These are phyloP conservation scores for Kodamaea sp. DNA, from an alignment of 1,139 yeast genomes.

Conservation along the genomic window DNA sequence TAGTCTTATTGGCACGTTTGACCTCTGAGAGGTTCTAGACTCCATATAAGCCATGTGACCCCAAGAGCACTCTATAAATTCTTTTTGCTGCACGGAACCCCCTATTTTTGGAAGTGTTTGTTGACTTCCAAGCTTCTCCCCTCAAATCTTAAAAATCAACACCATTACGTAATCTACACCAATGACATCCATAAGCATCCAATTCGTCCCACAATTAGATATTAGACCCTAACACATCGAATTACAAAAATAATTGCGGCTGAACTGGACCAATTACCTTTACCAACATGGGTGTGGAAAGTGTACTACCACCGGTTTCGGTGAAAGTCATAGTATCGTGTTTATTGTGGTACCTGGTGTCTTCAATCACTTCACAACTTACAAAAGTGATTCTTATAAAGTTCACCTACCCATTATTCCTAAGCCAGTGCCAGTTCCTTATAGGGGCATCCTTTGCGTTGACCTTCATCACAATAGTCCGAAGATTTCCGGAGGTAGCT, in stretches of 20 bases:
- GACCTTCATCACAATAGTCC: conserved; percentile 22
- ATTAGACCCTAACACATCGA: no score
- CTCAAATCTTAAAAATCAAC: no score
- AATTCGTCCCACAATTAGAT: no score
- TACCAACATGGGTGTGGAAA: conserved; percentile 4
- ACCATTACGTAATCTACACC: background rate
- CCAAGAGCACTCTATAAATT: no score
- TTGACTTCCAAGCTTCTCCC: no score
- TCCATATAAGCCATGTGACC: no score
- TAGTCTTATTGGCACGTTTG: no score
- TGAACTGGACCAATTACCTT: no score
- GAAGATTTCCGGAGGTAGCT: conserved; percentile 21
- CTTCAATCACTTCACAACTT: conserved; percentile 50
- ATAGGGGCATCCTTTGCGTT: conserved; percentile 37
- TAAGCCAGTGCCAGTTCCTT: conserved; percentile 51
- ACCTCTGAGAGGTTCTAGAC: no score
- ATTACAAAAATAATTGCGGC: no score
- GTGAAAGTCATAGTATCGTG: conserved; percentile 34
- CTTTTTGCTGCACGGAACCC: no score
- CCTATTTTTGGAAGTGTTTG: no score
- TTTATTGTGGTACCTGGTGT: conserved; percentile 46
- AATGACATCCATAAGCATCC: background rate
- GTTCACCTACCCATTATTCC: conserved; percentile 49
- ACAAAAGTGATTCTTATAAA: conserved; percentile 44
- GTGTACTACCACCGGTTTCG: conserved; percentile 31